Conservation (phyloP, 148 eudicot genomes). For the Heliamphora exappendiculata region DNA sequence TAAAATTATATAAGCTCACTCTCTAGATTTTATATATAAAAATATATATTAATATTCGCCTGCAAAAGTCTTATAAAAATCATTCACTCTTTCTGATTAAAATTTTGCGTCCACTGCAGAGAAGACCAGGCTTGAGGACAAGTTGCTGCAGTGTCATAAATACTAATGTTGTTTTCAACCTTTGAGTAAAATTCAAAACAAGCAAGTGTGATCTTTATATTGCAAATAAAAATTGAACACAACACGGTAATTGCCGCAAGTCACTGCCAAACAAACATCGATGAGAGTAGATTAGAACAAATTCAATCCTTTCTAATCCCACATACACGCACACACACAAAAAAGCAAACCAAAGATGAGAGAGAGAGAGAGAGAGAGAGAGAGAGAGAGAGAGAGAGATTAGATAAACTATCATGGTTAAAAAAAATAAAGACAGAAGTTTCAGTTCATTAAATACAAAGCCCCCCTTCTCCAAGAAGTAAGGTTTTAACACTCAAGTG, state of each 20-base stretch:
- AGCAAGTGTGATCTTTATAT: neutral
- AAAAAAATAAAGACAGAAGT: neutral
- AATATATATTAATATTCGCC: too few relatives aligned
- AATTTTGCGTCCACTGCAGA: too few relatives aligned
- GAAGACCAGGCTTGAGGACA: neutral
- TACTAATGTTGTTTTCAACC: neutral
- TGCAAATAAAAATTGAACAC: too few relatives aligned
- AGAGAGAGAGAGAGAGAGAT: conserved; percentile 3
- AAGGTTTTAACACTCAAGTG: neutral
- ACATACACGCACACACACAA: neutral
- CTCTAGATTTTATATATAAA: too few relatives aligned
- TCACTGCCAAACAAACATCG: neutral
- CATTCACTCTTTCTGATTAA: too few relatives aligned
- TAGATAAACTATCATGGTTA: neutral
- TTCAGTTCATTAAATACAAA: neutral
- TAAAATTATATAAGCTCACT: too few relatives aligned
- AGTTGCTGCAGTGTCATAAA: neutral
- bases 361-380: neutral
- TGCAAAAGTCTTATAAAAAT: too few relatives aligned
- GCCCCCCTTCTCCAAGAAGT: neutral
- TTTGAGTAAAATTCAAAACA: neutral
- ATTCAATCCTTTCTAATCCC: too few relatives aligned
- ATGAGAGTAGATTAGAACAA: neutral
- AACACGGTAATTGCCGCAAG: neutral
- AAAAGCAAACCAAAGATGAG: neutral